Evolutionary conservation across 2,329 filamentous ascomycete genomes (phyloP), one percentile per base, ranked within the genome.

Genomic region (Hirsutella thompsonii): DNA sequence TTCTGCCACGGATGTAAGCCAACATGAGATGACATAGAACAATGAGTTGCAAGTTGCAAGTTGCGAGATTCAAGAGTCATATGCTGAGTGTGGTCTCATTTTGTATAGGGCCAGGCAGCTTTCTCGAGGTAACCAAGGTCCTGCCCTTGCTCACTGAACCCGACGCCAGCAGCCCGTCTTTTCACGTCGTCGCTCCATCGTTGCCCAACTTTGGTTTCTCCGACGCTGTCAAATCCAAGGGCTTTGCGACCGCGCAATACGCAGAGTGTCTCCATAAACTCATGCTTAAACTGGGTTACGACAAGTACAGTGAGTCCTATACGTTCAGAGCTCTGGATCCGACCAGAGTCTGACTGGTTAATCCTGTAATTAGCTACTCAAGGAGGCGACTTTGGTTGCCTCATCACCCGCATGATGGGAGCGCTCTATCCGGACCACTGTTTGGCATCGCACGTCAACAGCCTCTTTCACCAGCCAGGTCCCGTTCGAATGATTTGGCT

Each of bases 341-440:
- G 10, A 13, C 8, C 30, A 11, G 16, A 33, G 11, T 23, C 36
- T 37, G 3, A 26, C 21, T 10, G 20, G 20, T 9, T 4, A 5
- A 14, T 11, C 9, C 14, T n/a, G 13, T 5, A 3, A n/a, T n/a
- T n/a, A 58, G 55, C 66, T 6, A 71, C 67, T 0, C 74, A 83
- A 58, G 79, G 78, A 46, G 82, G 82, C 21, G 81, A 86, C 52
- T 85, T 79, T 81, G 83, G 81, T 16, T 76, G 69, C 53, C 67
- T 70, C 49, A 72, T 87, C 49, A 79, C 78, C 10, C 71, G 81
- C 3, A 58, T 68, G 9, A 71, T 88, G 42, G 74, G 73, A 0
- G 55, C 71, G 5, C 55, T 72, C 2, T 84, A 81, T 48, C 75
- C 78, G 0, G 47, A 67, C 9, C 49, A 52, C 34, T 53, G 49